Evolutionary conservation across 805 yeast species (phyloP).

Genomic region (Huiozyma sinensis): DNA sequence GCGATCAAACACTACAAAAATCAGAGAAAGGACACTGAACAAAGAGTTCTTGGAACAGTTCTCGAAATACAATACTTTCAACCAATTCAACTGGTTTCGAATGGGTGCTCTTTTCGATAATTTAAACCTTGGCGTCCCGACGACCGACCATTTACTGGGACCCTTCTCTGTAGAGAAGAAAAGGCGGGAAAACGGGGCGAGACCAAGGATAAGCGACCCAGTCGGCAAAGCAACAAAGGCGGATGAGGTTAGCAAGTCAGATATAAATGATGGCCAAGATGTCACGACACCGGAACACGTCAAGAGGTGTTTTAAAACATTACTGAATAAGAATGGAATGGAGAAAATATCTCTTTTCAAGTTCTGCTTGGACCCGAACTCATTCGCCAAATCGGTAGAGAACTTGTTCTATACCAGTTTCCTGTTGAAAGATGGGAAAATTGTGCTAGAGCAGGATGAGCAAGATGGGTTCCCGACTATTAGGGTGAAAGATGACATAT

Average conservation of each 20-base stretch:
- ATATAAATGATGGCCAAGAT: slow-evolving; percentile 36
- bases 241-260: slow-evolving; percentile 39
- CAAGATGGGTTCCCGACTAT: slow-evolving; percentile 38
- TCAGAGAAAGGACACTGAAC: slow-evolving; percentile 7
- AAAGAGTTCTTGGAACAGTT: slow-evolving; percentile 18
- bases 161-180: slow-evolving; percentile 56
- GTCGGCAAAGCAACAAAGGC: slow-evolving; percentile 37
- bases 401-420: slow-evolving; percentile 78
- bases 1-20: slow-evolving; percentile 13
- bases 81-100: slow-evolving; percentile 46
- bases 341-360: slow-evolving; percentile 45
- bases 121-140: slow-evolving; percentile 34
- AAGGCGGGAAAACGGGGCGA: slow-evolving; percentile 23
- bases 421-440: slow-evolving; percentile 59
- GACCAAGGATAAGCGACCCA: slow-evolving; percentile 35
- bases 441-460: slow-evolving; percentile 43
- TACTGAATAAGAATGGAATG: slow-evolving; percentile 27
- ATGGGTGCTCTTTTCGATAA: slow-evolving; percentile 43
- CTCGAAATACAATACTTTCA: slow-evolving; percentile 28
- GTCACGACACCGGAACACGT: slow-evolving; percentile 61
- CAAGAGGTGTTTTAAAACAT: slow-evolving; percentile 37
- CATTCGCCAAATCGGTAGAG: slow-evolving; percentile 73
- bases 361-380: slow-evolving; percentile 63
- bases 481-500: slow-evolving; percentile 19
- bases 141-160: slow-evolving; percentile 57